Conservation (phyloP, 1,284 basidiomycete species). For the Ganoderma meredithae region DNA sequence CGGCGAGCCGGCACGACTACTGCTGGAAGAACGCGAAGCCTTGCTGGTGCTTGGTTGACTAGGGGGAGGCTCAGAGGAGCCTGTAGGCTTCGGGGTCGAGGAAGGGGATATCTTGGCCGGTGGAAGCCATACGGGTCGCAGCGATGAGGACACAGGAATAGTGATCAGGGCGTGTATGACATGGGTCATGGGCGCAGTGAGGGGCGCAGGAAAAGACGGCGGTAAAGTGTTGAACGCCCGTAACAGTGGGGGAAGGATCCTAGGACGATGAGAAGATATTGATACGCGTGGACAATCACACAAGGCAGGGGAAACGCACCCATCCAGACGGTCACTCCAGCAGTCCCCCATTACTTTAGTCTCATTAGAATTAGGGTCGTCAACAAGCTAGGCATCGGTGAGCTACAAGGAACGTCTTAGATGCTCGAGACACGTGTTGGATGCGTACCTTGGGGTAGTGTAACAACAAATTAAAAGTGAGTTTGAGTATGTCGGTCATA, state of each 20-base stretch:
- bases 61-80: constrained; percentile 36
- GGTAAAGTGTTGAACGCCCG: constrained; percentile 69
- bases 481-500: constrained; percentile 78
- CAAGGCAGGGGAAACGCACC: constrained; percentile 48
- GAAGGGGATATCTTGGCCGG: constrained; percentile 41
- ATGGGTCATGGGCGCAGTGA: constrained; percentile 74
- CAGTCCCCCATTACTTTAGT: constrained; percentile 62
- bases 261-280: constrained; percentile 33
- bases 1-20: constrained; percentile 48
- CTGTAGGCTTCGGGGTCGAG: constrained; percentile 35
- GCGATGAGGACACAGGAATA: constrained; percentile 65
- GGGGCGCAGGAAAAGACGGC: constrained; percentile 63
- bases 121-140: constrained; percentile 61
- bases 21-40: constrained; percentile 30
- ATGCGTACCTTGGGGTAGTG: constrained; percentile 67
- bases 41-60: constrained; percentile 11
- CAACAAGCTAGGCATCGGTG: constrained; percentile 43
- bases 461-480: constrained; percentile 77
- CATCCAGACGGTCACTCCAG: constrained; percentile 74
- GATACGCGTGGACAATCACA: neutral
- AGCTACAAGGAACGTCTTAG: constrained; percentile 25
- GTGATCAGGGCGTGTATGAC: constrained; percentile 78
- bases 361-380: constrained; percentile 38
- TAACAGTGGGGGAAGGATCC: constrained; percentile 66
- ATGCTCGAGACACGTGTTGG: neutral